Evolutionary conservation across 108 stramenopile genomes (phyloP).

Genomic region (Cyclotella atomus): DNA sequence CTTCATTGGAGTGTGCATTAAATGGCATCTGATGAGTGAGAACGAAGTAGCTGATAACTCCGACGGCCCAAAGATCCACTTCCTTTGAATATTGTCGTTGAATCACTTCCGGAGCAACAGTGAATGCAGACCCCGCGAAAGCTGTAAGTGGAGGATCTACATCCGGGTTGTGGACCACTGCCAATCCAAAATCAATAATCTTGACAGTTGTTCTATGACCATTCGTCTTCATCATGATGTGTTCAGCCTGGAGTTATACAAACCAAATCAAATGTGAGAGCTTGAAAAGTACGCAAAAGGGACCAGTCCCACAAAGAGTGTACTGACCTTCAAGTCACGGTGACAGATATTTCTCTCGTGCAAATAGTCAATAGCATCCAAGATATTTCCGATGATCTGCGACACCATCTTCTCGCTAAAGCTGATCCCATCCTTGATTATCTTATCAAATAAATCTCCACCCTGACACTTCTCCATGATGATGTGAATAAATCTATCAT

Average conservation of each 20-base stretch:
- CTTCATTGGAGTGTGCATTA: conserved; percentile 23
- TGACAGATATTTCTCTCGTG: conserved; percentile 94
- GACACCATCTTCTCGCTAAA: conserved; percentile 16
- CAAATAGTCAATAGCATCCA: conserved; percentile 84
- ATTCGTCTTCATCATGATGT: conserved; percentile 77
- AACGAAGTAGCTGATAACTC: conserved; percentile 57
- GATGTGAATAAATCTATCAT: conserved; percentile 40
- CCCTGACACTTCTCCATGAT: conserved; percentile 76
- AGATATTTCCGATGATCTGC: conserved; percentile 56
- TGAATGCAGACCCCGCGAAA: conserved; percentile 43
- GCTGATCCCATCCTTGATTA: conserved; percentile 11
- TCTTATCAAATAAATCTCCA: conserved; percentile 68
- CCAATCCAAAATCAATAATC: conserved; percentile 80
- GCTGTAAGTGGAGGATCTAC: conserved; percentile 23
- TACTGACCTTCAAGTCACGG: conserved; percentile 97
- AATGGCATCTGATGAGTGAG: conserved; percentile 56
- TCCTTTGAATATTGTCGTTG: conserved; percentile 27
- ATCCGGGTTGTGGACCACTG: conserved; percentile 17
- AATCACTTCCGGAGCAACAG: conserved; percentile 48
- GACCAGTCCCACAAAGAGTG: too few relatives aligned
- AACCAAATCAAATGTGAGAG: too few relatives aligned
- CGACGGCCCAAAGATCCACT: conserved; percentile 46
- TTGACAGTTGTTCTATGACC: conserved; percentile 55
- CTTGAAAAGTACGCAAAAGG: too few relatives aligned
- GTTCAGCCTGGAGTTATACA: too few relatives aligned